phyloP scores from a whole-genome alignment of 257 asterid species.

The Solanum sitiens region DNA sequence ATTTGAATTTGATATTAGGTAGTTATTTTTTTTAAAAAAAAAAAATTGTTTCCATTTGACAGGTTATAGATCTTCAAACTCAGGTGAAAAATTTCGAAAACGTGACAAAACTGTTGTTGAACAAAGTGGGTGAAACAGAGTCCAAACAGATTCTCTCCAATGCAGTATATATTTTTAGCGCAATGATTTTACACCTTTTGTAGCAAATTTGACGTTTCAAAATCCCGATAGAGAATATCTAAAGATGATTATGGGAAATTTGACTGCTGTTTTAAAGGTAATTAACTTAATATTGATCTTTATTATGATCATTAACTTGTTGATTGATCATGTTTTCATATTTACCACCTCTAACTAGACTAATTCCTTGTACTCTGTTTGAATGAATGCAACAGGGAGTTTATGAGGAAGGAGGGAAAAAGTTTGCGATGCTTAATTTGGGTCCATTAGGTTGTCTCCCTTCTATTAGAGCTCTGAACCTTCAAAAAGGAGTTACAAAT shows the following conservation, averaged over 20 bases:
- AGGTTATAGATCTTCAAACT: background rate
- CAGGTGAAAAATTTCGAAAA: background rate
- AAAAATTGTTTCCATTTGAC: background rate
- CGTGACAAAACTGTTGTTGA: background rate
- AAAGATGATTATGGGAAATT: background rate
- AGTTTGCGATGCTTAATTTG: slow-evolving; percentile 12
- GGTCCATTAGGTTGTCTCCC: slow-evolving; percentile 8
- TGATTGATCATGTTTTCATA: background rate
- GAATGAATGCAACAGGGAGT: slow-evolving; percentile 4
- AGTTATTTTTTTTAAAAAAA: no score
- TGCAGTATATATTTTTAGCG: background rate
- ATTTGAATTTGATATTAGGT: background rate
- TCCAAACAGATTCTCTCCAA: background rate
- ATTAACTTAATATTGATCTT: no score
- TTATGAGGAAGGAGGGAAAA: slow-evolving; percentile 11
- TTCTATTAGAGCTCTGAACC: background rate
- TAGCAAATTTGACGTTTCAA: background rate
- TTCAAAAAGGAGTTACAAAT: background rate
- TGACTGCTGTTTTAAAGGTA: background rate
- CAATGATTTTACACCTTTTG: background rate
- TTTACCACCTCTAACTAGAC: background rate
- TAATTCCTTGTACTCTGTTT: background rate
- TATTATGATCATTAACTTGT: no score
- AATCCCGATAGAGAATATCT: background rate
- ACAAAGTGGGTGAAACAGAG: background rate